phyloP scores from a whole-genome alignment of 345 rosid species.

The Citrus glauca region DNA sequence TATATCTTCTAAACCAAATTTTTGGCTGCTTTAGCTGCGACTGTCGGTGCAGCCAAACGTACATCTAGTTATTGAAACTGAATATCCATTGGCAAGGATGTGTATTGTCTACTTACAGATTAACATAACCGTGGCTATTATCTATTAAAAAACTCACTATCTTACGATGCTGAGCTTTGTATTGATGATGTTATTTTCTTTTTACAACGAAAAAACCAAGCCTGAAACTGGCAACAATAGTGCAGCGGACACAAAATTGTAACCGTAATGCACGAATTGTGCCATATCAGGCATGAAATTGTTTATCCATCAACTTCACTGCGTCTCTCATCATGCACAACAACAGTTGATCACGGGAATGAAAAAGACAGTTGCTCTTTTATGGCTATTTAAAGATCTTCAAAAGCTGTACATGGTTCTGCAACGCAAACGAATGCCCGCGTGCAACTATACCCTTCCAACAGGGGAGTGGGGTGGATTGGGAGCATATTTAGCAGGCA shows the following conservation, averaged over 20 bases:
- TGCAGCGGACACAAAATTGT: conserved; percentile 1
- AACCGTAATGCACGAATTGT: not conserved
- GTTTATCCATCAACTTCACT: not conserved
- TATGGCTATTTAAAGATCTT: not conserved
- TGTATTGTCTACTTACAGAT: not conserved
- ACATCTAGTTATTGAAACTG: not conserved
- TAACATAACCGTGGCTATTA: not conserved
- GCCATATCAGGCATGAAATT: not conserved
- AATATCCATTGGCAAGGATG: not conserved
- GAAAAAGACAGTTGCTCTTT: not conserved
- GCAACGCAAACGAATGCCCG: conserved; percentile 2
- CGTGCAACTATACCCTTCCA: conserved; percentile 54
- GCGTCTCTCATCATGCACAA: not conserved
- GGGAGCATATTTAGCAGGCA: conserved; percentile 49
- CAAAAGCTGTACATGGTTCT: conserved; percentile 7
- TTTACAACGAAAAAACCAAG: conserved; percentile 7
- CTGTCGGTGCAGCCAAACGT: not conserved
- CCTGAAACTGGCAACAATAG: not conserved
- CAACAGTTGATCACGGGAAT: not conserved
- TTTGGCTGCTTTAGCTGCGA: not conserved
- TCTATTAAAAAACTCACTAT: not conserved
- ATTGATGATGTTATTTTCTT: conserved; percentile 5
- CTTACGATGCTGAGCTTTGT: not conserved
- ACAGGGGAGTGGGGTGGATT: conserved; percentile 81
- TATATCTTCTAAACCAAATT: not conserved